phyloP scores from a whole-genome alignment of 225 moss, liverwort and hornwort genomes.

The Asterella californica region DNA sequence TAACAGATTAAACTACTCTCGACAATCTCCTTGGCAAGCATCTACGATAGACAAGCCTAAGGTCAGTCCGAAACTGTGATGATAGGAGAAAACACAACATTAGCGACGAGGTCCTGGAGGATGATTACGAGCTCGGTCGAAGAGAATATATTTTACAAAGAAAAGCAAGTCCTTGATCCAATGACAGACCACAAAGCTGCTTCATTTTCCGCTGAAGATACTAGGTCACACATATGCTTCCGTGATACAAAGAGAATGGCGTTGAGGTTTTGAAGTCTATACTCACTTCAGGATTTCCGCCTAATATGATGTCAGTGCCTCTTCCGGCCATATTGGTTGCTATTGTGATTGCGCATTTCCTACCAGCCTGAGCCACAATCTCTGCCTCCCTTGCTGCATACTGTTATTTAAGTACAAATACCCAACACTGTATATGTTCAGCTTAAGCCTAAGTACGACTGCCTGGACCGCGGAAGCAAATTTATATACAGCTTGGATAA shows the following conservation, averaged over 20 bases:
- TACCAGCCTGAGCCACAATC: slow-evolving; percentile 96
- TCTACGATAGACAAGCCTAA: slow-evolving; percentile 26
- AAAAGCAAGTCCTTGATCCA: background rate
- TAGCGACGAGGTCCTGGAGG: background rate
- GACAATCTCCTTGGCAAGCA: slow-evolving; percentile 89
- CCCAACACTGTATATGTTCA: background rate
- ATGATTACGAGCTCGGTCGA: background rate
- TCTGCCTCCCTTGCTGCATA: slow-evolving; percentile 98
- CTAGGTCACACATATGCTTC: background rate
- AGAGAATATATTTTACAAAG: background rate
- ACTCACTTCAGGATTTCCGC: slow-evolving; percentile 81
- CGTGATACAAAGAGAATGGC: background rate
- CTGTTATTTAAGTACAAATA: slow-evolving; percentile 12
- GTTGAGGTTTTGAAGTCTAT: background rate
- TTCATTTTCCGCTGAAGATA: too few relatives aligned
- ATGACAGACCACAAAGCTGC: background rate
- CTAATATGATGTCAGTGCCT: slow-evolving; percentile 93
- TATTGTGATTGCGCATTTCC: slow-evolving; percentile 91
- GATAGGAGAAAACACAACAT: background rate
- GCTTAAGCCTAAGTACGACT: background rate
- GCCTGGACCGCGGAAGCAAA: background rate
- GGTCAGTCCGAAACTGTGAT: background rate
- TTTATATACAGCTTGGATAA: background rate
- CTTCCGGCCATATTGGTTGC: slow-evolving; percentile 99
- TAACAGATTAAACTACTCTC: slow-evolving; percentile 63